A percentile compares a stretch with the other conserved stretches of the same genome.
Conservation (phyloP, 23 red algal genomes). For the Gracilaria caudata region DNA sequence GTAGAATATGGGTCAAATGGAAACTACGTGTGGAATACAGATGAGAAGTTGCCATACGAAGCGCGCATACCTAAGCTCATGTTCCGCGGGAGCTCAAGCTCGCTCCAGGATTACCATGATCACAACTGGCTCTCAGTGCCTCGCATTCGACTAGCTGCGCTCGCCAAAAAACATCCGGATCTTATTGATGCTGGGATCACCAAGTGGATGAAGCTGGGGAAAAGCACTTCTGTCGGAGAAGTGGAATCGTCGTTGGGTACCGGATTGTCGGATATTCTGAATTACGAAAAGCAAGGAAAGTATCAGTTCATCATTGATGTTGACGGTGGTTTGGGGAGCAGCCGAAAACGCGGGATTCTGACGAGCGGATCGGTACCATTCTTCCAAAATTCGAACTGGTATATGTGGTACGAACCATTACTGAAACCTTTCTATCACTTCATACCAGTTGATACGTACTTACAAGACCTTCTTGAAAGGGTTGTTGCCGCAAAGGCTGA, state of each 20-base stretch:
- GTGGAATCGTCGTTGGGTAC: slow-evolving; percentile 36
- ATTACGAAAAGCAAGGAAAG: slow-evolving; percentile 37
- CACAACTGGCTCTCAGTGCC: slow-evolving; percentile 63
- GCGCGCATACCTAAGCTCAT: slow-evolving; percentile 37
- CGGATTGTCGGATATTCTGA: slow-evolving; percentile 34
- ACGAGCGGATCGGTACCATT: slow-evolving; percentile 65
- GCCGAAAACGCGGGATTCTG: slow-evolving; percentile 73
- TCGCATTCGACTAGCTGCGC: slow-evolving; percentile 38
- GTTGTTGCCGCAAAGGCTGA: slow-evolving; percentile 14
- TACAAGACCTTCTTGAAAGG: slow-evolving; percentile 47
- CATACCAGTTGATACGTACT: slow-evolving; percentile 58
- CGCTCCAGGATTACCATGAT: slow-evolving; percentile 44
- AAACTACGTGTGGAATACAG: slow-evolving; percentile 64
- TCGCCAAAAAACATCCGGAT: slow-evolving; percentile 55
- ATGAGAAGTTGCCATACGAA: slow-evolving; percentile 14
- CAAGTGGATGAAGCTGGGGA: slow-evolving; percentile 70
- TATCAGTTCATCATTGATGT: slow-evolving; percentile 81
- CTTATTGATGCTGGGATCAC: slow-evolving; percentile 80
- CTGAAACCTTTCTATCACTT: slow-evolving; percentile 66
- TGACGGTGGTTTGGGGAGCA: slow-evolving; percentile 78
- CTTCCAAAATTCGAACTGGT: slow-evolving; percentile 75
- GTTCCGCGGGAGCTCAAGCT: slow-evolving; percentile 47
- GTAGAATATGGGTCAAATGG: slow-evolving; percentile 81
- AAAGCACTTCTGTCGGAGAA: slow-evolving; percentile 21
- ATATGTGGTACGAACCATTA: slow-evolving; percentile 77